Conservation (phyloP, 1,284 basidiomycete genomes). For the Boletellus deceptivus region DNA sequence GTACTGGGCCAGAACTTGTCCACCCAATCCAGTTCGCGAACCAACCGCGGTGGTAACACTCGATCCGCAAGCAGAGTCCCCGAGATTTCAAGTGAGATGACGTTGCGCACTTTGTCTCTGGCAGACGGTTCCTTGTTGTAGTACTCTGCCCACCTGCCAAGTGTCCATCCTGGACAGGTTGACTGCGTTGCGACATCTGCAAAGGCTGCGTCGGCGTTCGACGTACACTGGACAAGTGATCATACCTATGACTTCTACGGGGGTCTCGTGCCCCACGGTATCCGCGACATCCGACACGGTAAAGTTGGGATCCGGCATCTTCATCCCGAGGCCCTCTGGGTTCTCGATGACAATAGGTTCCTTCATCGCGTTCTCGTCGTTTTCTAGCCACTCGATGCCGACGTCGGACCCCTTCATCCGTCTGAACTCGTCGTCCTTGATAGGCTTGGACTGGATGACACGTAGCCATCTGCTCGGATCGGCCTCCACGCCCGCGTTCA, state of each 20-base stretch:
- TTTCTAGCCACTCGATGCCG: conserved; percentile 68
- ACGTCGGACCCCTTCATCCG: conserved; percentile 67
- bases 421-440: conserved; percentile 61
- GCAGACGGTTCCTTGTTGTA: conserved; percentile 62
- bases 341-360: conserved; percentile 75
- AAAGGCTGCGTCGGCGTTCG: conserved; percentile 7
- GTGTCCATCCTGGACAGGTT: conserved; percentile 80
- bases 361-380: conserved; percentile 64
- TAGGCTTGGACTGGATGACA: conserved; percentile 63
- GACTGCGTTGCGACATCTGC: conserved; percentile 83
- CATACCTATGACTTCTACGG: conserved; percentile 88
- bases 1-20: conserved; percentile 89
- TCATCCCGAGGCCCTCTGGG: conserved; percentile 82
- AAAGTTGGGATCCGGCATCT: conserved; percentile 70
- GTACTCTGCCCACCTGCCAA: conserved; percentile 90
- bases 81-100: conserved; percentile 86
- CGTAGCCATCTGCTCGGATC: conserved; percentile 67
- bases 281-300: conserved; percentile 79
- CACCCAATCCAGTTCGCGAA: conserved; percentile 94
- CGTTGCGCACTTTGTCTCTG: conserved; percentile 85
- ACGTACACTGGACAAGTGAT: background rate
- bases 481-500: conserved; percentile 60
- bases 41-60: conserved; percentile 81
- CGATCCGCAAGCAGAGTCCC: conserved; percentile 72
- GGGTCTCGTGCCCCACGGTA: conserved; percentile 72